A percentile compares a stretch with the other conserved stretches of the same genome.
phyloP scores from a whole-genome alignment of 345 rosid species.

The Melaleuca alternifolia region DNA sequence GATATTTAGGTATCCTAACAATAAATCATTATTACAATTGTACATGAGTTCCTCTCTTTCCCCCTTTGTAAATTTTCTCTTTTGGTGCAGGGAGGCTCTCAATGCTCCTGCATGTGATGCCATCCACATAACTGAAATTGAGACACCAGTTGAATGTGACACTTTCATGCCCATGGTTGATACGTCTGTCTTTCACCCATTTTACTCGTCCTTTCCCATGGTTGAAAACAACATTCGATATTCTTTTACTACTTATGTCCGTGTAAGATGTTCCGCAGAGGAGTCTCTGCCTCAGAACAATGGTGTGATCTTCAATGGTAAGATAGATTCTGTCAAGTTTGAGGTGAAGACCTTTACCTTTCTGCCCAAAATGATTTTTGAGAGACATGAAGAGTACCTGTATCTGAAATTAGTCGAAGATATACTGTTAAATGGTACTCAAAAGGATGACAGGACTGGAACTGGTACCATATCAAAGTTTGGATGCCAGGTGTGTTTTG shows the following conservation, averaged over 20 bases:
- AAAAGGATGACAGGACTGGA: conserved; percentile 70
- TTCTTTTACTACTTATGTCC: conserved; percentile 64
- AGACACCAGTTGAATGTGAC: conserved; percentile 66
- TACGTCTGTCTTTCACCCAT: conserved; percentile 64
- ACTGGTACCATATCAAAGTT: conserved; percentile 84
- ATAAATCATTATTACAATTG: not conserved
- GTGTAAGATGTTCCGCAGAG: conserved; percentile 40
- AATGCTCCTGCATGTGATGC: conserved; percentile 79
- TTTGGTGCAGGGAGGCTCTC: conserved; percentile 59
- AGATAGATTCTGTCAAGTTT: conserved; percentile 24
- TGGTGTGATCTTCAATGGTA: conserved; percentile 15
- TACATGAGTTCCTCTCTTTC: not conserved
- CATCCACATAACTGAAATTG: conserved; percentile 78
- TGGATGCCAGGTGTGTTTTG: conserved; percentile 62
- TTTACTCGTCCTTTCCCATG: conserved; percentile 72
- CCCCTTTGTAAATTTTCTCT: not conserved
- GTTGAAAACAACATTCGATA: conserved; percentile 52
- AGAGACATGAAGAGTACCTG: conserved; percentile 66
- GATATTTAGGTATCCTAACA: conserved; percentile 42
- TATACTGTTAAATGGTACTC: conserved; percentile 48
- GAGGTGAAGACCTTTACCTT: conserved; percentile 48
- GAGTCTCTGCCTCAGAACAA: conserved; percentile 20
- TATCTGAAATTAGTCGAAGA: conserved; percentile 62
- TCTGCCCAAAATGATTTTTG: conserved; percentile 67
- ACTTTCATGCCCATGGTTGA: conserved; percentile 77